Evolutionary conservation across 2,329 filamentous ascomycete species (phyloP), one percentile per base, ranked within the genome.

Genomic region (Onygenales sp.): DNA sequence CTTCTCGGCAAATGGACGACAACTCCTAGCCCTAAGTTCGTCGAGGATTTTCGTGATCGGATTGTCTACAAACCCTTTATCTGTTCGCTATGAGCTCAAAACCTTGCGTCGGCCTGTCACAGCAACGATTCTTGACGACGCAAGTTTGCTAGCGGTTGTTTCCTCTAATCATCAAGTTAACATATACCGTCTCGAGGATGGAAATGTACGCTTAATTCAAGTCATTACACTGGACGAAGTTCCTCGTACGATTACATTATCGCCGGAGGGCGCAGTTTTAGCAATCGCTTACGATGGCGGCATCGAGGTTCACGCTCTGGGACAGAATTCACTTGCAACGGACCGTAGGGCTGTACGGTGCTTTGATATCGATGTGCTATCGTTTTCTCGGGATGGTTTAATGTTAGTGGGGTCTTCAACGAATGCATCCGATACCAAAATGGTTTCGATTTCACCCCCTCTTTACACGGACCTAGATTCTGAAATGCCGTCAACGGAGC

Each of bases 231-330:
- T 95, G 56, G 87, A 92, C 62, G 85, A 93, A 66, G 81, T 82
- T 53, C 88, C 90, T 7, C 82, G 84, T 52, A 83, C 88, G 11
- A 86, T 95, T 59, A 84, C 87, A 13, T 73, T 95, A 33, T 92
- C 89, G 0, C 88, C 89, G 1, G 87, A 86, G 58, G 89, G 88
- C 27, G 83, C 85, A 43, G 87, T 95, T 11, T 72, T 95, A 45
- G 90, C 90, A 27, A 86, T 89, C 13, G 89, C 89, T 7, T 94
- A 91, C 68, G 84, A 89, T 63, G 87, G 87, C 53, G 88, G 87
- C n/a, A 91, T 95, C 57, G 90, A 95, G 67, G 87, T 95, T 0
- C 84, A 87, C 32, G 87, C 89, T 5, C 73, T 95, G 41, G 81
- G 81, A 47, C 75, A 84, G 2, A 80, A 77, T 51, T 82, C 81